Percentiles rank a stretch among this genome's conserved stretches.
phyloP scores from a whole-genome alignment of 2,329 filamentous ascomycete species.

The Xylaria sp. region DNA sequence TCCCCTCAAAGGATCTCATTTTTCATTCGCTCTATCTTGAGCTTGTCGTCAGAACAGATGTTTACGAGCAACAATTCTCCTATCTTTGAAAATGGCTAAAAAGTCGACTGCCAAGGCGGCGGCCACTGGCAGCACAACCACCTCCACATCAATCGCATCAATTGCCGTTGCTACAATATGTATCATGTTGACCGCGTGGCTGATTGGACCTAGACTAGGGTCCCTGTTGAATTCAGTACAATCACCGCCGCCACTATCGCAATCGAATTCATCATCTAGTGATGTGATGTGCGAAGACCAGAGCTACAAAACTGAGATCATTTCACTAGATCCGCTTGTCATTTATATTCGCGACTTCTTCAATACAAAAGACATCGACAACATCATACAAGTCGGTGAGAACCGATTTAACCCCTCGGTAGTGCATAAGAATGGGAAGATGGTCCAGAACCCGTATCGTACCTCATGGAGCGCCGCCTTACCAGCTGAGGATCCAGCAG shows the following conservation, averaged over 20 bases:
- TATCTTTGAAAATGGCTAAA: constrained; percentile 11
- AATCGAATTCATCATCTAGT: constrained; percentile 13
- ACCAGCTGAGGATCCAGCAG: constrained; percentile 50
- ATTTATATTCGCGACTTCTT: constrained; percentile 57
- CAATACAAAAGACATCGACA: constrained; percentile 47
- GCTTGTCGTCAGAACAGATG: neutral
- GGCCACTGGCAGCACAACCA: neutral
- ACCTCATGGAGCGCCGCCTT: constrained; percentile 55
- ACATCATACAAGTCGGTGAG: constrained; percentile 50
- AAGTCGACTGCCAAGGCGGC: constrained; percentile 6
- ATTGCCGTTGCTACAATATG: constrained; percentile 15
- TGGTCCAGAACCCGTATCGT: constrained; percentile 44
- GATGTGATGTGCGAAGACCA: constrained; percentile 37
- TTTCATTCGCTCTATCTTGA: neutral
- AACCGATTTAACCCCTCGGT: constrained; percentile 51
- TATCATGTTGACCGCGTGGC: constrained; percentile 10
- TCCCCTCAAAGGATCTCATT: neutral
- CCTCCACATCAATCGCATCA: constrained; percentile 2
- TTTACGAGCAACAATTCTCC: neutral
- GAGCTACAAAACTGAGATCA: constrained; percentile 53
- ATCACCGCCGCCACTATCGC: neutral
- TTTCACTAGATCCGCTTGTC: constrained; percentile 55
- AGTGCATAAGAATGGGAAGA: constrained; percentile 50
- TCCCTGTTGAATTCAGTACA: neutral
- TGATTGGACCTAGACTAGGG: neutral